phyloP scores from a whole-genome alignment of 2,329 filamentous ascomycete genomes.

The Ophiocordyceps robertsii region DNA sequence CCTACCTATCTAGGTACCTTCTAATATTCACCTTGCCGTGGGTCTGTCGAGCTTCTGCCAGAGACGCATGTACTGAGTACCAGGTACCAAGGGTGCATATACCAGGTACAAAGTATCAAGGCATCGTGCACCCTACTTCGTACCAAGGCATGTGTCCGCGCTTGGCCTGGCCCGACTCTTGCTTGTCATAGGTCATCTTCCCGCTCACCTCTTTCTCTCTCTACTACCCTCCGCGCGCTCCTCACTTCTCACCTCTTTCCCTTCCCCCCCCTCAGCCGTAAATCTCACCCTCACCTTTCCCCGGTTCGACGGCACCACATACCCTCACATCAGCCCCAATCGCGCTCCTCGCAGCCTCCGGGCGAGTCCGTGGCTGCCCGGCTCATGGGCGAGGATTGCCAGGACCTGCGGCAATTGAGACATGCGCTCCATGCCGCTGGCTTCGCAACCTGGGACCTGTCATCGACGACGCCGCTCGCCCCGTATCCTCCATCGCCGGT shows the following conservation, averaged over 20 bases:
- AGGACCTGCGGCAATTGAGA: constrained; percentile 24
- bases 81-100: too few relatives aligned
- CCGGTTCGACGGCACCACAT: background rate
- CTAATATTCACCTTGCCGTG: too few relatives aligned
- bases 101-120: too few relatives aligned
- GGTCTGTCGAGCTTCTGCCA: too few relatives aligned
- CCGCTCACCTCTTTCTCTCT: background rate
- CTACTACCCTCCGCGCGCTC: background rate
- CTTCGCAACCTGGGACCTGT: constrained; percentile 17
- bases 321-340: background rate
- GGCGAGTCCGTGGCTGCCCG: constrained; percentile 10
- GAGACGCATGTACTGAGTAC: too few relatives aligned
- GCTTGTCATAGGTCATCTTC: background rate
- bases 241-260: background rate
- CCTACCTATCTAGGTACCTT: too few relatives aligned
- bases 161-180: too few relatives aligned
- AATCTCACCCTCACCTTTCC: background rate
- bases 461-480: constrained; percentile 6
- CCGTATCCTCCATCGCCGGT: background rate
- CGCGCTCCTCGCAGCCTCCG: constrained; percentile 2
- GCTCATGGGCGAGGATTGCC: constrained; percentile 21
- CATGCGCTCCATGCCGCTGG: constrained; percentile 22
- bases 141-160: too few relatives aligned
- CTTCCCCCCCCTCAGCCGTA: background rate
- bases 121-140: too few relatives aligned